Base-by-base conservation (phyloP, 2,329 filamentous ascomycete genomes). In the Acrodontium crateriforme region DNA sequence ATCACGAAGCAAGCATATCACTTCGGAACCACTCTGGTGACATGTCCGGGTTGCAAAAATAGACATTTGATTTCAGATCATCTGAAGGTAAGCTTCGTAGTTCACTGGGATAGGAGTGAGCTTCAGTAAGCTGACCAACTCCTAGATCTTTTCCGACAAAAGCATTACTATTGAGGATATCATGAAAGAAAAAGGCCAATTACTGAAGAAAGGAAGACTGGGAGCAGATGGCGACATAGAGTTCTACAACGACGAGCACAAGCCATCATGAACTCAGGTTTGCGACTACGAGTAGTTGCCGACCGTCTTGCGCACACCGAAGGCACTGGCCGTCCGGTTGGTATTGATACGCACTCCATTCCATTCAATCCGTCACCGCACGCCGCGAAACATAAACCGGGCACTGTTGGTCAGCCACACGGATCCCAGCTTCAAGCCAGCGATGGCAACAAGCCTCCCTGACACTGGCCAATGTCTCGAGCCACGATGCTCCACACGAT, bases 1-100 rank as follows among this genome's bases (percentile, higher is more conserved):
- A 65, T 98, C 44, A 83, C 82, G 16, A 94, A 95, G 56, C 89
- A 95, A 50, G 89, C 83, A 17, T 98, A 98, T 52, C 85, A 95
- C 56, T 67, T 76, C 38, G 89, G 89, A 18, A 87, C 83, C 1
- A 78, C 89, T 4, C 63, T 98, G 32, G 85, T 95, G 39, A 77
- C 78, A 18, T 98, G 89, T 51, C 87, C 89, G 0, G 62, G 64
- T 3, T 98, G 89, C 57, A 74, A 76, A 46, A 85, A 82, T 50
- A 70, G 84, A 14, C 89, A 98, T 59, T 60, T 98, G 40, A 95
- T 98, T 45, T 78, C 74, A 47, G 89, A 98, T 54, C 80, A 98
- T 54, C 59, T 98, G 27, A 73, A 71, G 42, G 69, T 74, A 35
- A 28, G 41, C 13, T 8, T 10, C 13, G 4, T 4, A 12, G 20